Percentiles rank a stretch among this genome's conserved stretches.
phyloP scores from a whole-genome alignment of 306 rosid genomes.

The Cicer yamashitae region DNA sequence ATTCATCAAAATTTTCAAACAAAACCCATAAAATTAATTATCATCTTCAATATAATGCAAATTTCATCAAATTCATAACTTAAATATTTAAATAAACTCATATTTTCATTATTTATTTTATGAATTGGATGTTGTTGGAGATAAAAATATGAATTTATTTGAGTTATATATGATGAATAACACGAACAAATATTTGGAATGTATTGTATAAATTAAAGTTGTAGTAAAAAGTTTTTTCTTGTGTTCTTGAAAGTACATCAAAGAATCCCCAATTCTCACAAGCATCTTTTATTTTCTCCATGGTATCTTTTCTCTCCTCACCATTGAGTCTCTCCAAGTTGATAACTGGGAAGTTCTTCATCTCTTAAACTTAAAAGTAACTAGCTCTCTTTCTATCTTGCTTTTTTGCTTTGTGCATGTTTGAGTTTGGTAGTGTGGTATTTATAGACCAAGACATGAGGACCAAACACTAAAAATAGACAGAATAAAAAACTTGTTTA shows the following conservation, averaged over 20 bases:
- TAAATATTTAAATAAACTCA: too few relatives aligned
- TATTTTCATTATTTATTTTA: too few relatives aligned
- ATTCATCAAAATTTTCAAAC: too few relatives aligned
- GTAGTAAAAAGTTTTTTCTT: not conserved
- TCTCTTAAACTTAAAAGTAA: slow-evolving; percentile 41
- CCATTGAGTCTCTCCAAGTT: slow-evolving; percentile 74
- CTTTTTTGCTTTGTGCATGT: slow-evolving; percentile 34
- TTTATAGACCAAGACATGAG: slow-evolving; percentile 40
- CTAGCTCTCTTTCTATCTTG: not conserved
- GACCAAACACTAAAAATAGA: slow-evolving; percentile 7
- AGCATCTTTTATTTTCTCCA: slow-evolving; percentile 82
- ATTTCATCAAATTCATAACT: too few relatives aligned
- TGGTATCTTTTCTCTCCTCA: slow-evolving; percentile 58
- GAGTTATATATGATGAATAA: too few relatives aligned
- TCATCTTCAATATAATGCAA: too few relatives aligned
- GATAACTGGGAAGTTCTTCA: slow-evolving; percentile 81
- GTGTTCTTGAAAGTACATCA: slow-evolving; percentile 60
- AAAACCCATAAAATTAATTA: too few relatives aligned
- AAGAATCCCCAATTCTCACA: slow-evolving; percentile 99
- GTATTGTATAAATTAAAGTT: slow-evolving; percentile 31
- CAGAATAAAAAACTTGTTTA: not conserved
- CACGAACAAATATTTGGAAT: not conserved
- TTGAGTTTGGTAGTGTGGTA: slow-evolving; percentile 39
- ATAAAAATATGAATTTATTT: too few relatives aligned
- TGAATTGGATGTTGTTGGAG: too few relatives aligned